Evolutionary conservation across 2,329 filamentous ascomycete genomes (phyloP), one percentile per base, ranked within the genome.

Genomic region (Zymoseptoria tritici): DNA sequence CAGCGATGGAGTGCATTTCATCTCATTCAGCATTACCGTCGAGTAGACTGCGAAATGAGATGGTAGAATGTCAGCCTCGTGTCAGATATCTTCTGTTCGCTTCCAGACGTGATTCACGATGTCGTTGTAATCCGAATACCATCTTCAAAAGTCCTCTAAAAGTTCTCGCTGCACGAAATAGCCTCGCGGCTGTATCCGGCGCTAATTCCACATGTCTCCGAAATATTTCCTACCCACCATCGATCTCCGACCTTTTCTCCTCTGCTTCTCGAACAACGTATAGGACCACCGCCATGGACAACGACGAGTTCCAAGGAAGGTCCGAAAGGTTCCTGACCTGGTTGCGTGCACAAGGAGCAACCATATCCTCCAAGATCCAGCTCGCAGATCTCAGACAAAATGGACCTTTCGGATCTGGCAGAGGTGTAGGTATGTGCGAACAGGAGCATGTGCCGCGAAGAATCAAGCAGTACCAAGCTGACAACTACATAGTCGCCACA

Each of bases 401-500:
- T 70, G 36, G 52, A 53, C 29, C 52, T 16, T 53, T 29, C 26
- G 22, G 22, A 24, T 80, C 81, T 68, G 85, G 85, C 59, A 77
- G 85, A 76, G 85, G 85, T 67, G 80, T 88, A 67, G 79, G 85
- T 87, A 80, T 72, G 82, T 36, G 8, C 78, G 61, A 59, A 46
- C 36, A 29, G 52, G 52, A 31, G 52, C 22, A 19, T 53, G 20
- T 62, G 49, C 26, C 57, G 36, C 56, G 49, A 57, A 59, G 20
- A 49, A 13, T 21, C 36, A 19, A 42, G 53, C 36, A 46, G 13
- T 11, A n/a, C 4, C 36, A 51, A 36, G 52, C 46, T 21, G 22
- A 55, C n/a, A 24, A 2, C 29, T 2, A 52, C 20, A 5, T 54
- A 93, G 89, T 95, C 67, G 89, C 91, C 24, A 81, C 77, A 21